Base-by-base conservation (phyloP, 2,329 filamentous ascomycete genomes). In the Dactylellina leptospora region DNA sequence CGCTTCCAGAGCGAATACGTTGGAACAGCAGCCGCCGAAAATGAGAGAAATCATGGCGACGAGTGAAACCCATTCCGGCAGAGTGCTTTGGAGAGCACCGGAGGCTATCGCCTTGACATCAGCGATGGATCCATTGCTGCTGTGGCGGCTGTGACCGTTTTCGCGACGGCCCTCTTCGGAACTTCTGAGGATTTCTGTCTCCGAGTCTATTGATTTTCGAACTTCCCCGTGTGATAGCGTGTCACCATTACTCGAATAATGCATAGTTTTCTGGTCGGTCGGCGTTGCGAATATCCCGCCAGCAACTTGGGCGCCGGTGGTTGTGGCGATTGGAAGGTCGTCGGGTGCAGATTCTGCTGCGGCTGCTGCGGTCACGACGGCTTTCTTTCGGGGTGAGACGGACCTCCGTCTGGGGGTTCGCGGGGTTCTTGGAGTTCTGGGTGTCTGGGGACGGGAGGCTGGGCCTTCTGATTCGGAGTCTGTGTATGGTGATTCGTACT, bases 1-100 rank as follows among this genome's bases (percentile, higher is more conserved):
- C 48, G 91, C 90, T 81, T 99, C 95, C 63, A 99, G 84, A 40
- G 93, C 92, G 81, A 96, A 97, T n/a, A 97, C 93, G 84, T 96
- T 96, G 33, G 91, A 92, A 81, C 93, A 96, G 79, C 92, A 96
- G 27, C 95, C 95, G 55, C 95, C 95, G 80, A 99, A 97, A 70
- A 99, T 97, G 75, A 97, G 85, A 55, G 84, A 85, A 66, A 93
- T 84, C 85, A 96, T 96, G 64, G 85, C 83, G 20, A 84, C 82
- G 47, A 88, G 82, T 64, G 85, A 84, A 36, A 90, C 80, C 84
- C 85, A 88, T 79, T 84, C 84, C 28, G 86, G 85, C 68, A 89
- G 55, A 10, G 76, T 75, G 28, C 70, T 74, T 33, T 77, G 75
- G 0, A 73, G 48, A 6, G 42, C 48, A 4, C 69, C 68, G 5